Evolutionary conservation across 768 basidiomycete species (phyloP), one percentile per base, ranked within the genome.

Genomic region (Rhodotorula diobovata): DNA sequence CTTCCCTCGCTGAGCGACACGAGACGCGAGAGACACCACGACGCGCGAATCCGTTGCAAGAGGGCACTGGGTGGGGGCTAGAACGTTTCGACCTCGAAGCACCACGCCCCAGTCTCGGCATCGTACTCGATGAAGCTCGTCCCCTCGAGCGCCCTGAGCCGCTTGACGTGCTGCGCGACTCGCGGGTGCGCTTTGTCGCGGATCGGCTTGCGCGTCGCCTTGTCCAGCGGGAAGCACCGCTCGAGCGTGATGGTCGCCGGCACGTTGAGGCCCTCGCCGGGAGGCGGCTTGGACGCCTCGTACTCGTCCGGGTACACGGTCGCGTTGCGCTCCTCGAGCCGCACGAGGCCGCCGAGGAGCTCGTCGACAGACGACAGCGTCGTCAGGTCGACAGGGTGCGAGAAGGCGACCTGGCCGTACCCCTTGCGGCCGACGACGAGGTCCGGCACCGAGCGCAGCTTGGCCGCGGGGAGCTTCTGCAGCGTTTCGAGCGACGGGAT

Each of bases 31-130:
- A n/a, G n/a, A n/a, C n/a, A n/a, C n/a, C n/a, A n/a, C n/a, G n/a
- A n/a, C n/a, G n/a, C n/a, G n/a, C n/a, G n/a, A n/a, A n/a, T n/a
- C n/a, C n/a, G n/a, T n/a, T n/a, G n/a, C n/a, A n/a, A n/a, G n/a
- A n/a, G n/a, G n/a, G n/a, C n/a, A n/a, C n/a, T n/a, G n/a, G n/a
- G n/a, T n/a, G n/a, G n/a, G n/a, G n/a, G n/a, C n/a, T n/a, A 72
- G 54, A 97, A 99, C 82, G 95, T 92, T 79, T 93, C 88, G 72
- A 98, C 96, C 41, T 84, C 87, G 82, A 99, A 98, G 61, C 87
- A 89, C 95, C 95, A 97, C 81, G 86, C 88, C 62, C 96, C 96
- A 76, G 87, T 87, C 76, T 83, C 83, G 64, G 87, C 84, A 68
- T 93, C 89, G 80, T 90, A 98, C 77, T 81, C 82, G 79, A 90